Evolutionary conservation across 805 yeast genomes (phyloP).

Genomic region (Lachancea sp.): DNA sequence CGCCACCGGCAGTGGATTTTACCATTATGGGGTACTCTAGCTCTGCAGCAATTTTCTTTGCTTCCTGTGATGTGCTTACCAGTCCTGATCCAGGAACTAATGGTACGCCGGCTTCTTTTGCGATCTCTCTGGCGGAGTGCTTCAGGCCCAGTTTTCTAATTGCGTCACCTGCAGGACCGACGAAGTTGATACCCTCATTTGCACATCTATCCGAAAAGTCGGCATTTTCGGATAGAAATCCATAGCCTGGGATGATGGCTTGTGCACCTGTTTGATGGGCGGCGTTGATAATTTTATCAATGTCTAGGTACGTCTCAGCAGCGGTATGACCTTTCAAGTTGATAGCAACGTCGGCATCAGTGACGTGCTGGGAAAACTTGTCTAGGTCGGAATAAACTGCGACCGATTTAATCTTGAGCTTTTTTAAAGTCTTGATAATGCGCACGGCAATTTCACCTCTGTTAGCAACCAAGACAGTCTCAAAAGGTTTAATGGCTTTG

Average conservation of each 20-base stretch:
- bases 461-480: slow-evolving; percentile 87
- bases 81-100: slow-evolving; percentile 96
- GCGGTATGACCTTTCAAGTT: slow-evolving; percentile 78
- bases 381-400: slow-evolving; percentile 92
- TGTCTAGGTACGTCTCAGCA: slow-evolving; percentile 82
- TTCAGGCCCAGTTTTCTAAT: slow-evolving; percentile 86
- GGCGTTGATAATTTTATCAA: slow-evolving; percentile 79
- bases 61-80: slow-evolving; percentile 65
- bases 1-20: slow-evolving; percentile 98
- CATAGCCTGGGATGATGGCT: slow-evolving; percentile 98
- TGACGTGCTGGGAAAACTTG: slow-evolving; percentile 79
- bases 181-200: slow-evolving; percentile 78
- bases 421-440: slow-evolving; percentile 81
- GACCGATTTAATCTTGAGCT: slow-evolving; percentile 68
- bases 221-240: slow-evolving; percentile 93
- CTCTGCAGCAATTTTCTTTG: slow-evolving; percentile 63
- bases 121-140: slow-evolving; percentile 95
- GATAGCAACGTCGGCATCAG: slow-evolving; percentile 73
- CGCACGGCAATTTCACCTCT: slow-evolving; percentile 98
- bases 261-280: slow-evolving; percentile 80
- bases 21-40: slow-evolving; percentile 91
- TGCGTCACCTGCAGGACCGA: slow-evolving; percentile 95
- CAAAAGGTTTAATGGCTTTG: slow-evolving; percentile 53
- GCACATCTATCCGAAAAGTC: slow-evolving; percentile 88
- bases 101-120: slow-evolving; percentile 87